Conservation (phyloP, 2,329 filamentous ascomycete genomes). For the Metarhizium humberi region DNA sequence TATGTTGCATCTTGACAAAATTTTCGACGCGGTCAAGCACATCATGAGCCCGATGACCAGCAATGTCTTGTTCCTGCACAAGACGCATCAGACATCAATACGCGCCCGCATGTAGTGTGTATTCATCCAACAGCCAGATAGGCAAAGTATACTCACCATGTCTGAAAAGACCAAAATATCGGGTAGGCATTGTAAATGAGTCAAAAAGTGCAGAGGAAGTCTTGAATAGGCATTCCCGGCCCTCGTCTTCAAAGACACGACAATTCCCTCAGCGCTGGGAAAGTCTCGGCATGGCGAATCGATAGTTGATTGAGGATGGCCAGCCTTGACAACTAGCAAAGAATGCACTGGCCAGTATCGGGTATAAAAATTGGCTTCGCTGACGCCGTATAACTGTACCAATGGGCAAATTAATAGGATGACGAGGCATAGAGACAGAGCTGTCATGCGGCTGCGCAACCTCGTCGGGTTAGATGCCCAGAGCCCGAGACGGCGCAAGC, state of each 20-base stretch:
- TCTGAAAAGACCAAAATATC: slow-evolving; percentile 51
- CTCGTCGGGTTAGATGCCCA: neutral
- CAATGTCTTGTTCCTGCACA: slow-evolving; percentile 37
- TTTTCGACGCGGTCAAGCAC: slow-evolving; percentile 30
- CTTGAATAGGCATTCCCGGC: slow-evolving; percentile 45
- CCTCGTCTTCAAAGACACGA: slow-evolving; percentile 50
- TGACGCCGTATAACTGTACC: neutral
- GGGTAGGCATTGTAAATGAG: slow-evolving; percentile 41
- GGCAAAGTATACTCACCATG: slow-evolving; percentile 19
- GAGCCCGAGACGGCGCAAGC: neutral
- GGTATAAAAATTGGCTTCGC: slow-evolving; percentile 5
- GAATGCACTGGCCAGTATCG: slow-evolving; percentile 22
- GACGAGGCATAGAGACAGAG: neutral
- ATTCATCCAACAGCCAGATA: neutral
- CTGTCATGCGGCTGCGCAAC: neutral
- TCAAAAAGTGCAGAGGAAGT: slow-evolving; percentile 46
- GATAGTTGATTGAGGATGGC: slow-evolving; percentile 26
- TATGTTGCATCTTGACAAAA: slow-evolving; percentile 24
- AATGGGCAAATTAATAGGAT: neutral
- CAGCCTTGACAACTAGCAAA: slow-evolving; percentile 15
- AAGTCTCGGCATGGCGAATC: slow-evolving; percentile 30
- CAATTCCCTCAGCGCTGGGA: slow-evolving; percentile 32
- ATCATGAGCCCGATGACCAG: slow-evolving; percentile 33
- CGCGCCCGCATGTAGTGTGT: neutral
- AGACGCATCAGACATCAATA: neutral